Conservation (phyloP, 78 protist genomes). For the Mastigamoeba balamuthi region DNA sequence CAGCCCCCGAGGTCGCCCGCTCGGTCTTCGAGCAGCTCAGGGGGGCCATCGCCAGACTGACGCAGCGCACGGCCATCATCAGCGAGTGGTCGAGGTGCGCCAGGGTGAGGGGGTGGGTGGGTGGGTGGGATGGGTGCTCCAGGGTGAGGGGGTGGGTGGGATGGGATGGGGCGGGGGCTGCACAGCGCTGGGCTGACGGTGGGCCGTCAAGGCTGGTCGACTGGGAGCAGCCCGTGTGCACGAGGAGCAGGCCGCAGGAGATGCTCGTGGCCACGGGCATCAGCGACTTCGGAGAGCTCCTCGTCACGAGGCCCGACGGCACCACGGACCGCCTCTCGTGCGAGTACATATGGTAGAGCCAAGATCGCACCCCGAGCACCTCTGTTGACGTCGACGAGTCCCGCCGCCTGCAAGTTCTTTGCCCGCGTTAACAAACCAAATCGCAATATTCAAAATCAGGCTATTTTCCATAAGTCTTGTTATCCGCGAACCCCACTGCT, state of each 20-base stretch:
- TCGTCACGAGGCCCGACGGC: not conserved
- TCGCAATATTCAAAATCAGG: too few species aligned
- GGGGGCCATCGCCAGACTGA: not conserved
- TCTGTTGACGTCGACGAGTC: too few species aligned
- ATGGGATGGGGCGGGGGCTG: not conserved
- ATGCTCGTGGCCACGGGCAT: not conserved
- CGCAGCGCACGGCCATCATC: not conserved
- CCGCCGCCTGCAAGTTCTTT: too few species aligned
- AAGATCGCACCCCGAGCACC: too few species aligned
- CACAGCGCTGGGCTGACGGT: not conserved
- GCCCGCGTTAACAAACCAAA: too few species aligned
- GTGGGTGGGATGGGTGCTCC: not conserved
- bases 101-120: not conserved
- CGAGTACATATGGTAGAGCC: too few species aligned
- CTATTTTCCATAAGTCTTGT: too few species aligned
- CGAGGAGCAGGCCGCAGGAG: not conserved
- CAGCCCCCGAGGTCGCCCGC: not conserved
- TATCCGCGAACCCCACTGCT: too few species aligned
- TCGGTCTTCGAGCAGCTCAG: not conserved
- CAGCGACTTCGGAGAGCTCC: not conserved
- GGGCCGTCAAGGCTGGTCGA: not conserved
- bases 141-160: not conserved
- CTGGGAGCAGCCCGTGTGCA: not conserved
- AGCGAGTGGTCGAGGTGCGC: not conserved
- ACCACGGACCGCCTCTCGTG: too few species aligned